Conservation (phyloP, 2,329 filamentous ascomycete species). For the Aspergillus ruber region DNA sequence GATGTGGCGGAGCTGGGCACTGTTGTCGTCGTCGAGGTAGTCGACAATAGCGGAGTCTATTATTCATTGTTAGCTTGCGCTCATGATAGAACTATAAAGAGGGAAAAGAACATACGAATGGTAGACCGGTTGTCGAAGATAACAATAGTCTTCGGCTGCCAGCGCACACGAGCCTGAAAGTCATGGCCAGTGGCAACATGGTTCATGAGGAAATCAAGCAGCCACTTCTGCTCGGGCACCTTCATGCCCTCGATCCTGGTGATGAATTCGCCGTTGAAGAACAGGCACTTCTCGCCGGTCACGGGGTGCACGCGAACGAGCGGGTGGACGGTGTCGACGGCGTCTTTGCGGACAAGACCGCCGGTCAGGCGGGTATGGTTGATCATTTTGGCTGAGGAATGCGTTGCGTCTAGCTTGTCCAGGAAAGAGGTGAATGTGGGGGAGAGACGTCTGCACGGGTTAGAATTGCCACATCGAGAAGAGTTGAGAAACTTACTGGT, state of each 20-base stretch:
- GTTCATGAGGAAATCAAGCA: constrained; percentile 45
- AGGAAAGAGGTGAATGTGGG: constrained; percentile 42
- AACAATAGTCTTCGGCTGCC: constrained; percentile 46
- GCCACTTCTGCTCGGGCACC: constrained; percentile 39
- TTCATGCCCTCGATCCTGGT: constrained; percentile 44
- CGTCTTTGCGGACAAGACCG: constrained; percentile 39
- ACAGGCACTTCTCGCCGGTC: constrained; percentile 44
- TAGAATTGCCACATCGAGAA: not conserved
- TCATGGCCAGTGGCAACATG: constrained; percentile 44
- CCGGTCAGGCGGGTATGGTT: constrained; percentile 36
- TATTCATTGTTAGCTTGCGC: constrained; percentile 8
- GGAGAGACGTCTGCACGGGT: constrained; percentile 34
- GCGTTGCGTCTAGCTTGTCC: constrained; percentile 30
- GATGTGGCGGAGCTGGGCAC: constrained; percentile 43
- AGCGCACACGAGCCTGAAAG: constrained; percentile 43
- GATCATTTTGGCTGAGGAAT: constrained; percentile 42
- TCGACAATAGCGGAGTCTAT: constrained; percentile 47
- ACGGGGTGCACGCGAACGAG: constrained; percentile 44
- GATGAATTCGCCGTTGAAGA: constrained; percentile 45
- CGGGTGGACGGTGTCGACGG: constrained; percentile 41
- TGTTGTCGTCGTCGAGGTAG: constrained; percentile 42
- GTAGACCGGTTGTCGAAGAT: constrained; percentile 46
- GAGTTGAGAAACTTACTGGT: constrained; percentile 27
- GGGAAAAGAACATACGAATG: constrained; percentile 33
- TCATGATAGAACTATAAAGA: not conserved